Percentiles rank a stretch among this genome's conserved stretches.
Conservation (phyloP, 2,329 filamentous ascomycete species). For the Arthroderma uncinatum region DNA sequence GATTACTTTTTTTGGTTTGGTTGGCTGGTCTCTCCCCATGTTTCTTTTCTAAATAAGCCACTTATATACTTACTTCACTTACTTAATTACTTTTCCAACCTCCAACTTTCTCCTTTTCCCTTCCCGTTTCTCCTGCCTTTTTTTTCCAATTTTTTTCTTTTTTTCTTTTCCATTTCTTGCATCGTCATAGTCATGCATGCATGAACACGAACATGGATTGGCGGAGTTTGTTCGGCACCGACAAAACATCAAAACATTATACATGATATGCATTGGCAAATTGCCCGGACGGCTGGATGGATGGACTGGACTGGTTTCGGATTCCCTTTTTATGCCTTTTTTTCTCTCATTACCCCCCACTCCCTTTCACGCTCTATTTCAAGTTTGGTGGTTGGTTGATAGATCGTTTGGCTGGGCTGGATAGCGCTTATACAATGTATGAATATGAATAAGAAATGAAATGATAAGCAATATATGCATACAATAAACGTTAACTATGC, state of each 20-base stretch:
- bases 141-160: not conserved
- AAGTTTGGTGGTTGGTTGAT: no score
- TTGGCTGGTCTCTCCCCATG: not conserved
- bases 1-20: not conserved
- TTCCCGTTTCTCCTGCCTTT: not conserved
- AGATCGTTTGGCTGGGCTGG: no score
- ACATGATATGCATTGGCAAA: not conserved
- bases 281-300: not conserved
- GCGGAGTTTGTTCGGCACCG: not conserved
- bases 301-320: not conserved
- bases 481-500: no score
- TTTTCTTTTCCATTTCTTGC: not conserved
- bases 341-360: not conserved
- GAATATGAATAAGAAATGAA: not conserved
- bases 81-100: not conserved
- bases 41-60: not conserved
- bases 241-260: not conserved
- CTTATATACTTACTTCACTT: not conserved
- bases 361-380: no score
- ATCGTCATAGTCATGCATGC: conserved; percentile 6
- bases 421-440: not conserved
- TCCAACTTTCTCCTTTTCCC: not conserved
- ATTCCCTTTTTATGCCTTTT: not conserved
- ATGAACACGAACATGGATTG: not conserved
- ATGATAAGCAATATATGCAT: not conserved